Percentiles rank a stretch among this genome's conserved stretches.
Conservation (phyloP, 768 basidiomycete genomes). For the Kockovaella imperatae region DNA sequence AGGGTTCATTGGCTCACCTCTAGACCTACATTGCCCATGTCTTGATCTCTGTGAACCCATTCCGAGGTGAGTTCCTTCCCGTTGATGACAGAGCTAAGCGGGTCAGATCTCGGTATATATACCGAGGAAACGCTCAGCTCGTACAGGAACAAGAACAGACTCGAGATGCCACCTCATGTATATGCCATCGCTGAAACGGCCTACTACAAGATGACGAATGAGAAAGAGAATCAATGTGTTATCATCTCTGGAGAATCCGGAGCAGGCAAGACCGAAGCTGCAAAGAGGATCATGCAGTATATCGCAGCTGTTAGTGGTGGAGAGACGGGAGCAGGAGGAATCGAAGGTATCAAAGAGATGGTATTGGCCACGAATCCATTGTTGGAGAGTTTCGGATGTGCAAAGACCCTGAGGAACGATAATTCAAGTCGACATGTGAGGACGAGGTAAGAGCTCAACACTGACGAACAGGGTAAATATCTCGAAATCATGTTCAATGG, state of each 20-base stretch:
- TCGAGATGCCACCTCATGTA: slow-evolving; percentile 96
- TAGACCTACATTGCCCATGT: slow-evolving; percentile 95
- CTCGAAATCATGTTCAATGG: slow-evolving; percentile 98
- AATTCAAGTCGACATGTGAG: slow-evolving; percentile 96
- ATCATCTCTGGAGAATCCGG: slow-evolving; percentile 99
- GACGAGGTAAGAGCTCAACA: slow-evolving; percentile 8
- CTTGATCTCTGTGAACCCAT: slow-evolving; percentile 98
- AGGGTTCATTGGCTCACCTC: slow-evolving; percentile 1
- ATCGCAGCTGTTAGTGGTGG: slow-evolving; percentile 83
- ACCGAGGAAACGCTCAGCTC: slow-evolving; percentile 74
- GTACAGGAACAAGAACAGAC: slow-evolving; percentile 93
- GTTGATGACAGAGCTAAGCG: slow-evolving; percentile 4
- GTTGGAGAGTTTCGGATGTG: slow-evolving; percentile 96
- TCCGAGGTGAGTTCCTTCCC: slow-evolving; percentile 57
- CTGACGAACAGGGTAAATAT: slow-evolving; percentile 74
- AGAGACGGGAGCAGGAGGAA: slow-evolving; percentile 55
- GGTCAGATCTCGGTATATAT: slow-evolving; percentile 89
- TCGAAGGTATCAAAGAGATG: slow-evolving; percentile 99
- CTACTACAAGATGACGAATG: slow-evolving; percentile 99
- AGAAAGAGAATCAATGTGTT: slow-evolving; percentile 98
- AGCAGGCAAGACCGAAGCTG: slow-evolving; percentile 98
- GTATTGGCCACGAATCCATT: slow-evolving; percentile 96
- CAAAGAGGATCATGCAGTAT: slow-evolving; percentile 99
- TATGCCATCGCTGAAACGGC: slow-evolving; percentile 93
- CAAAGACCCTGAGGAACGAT: slow-evolving; percentile 96